Conservation (phyloP, 805 yeast species). For the Saccharomycopsis oosterbeekiorum region DNA sequence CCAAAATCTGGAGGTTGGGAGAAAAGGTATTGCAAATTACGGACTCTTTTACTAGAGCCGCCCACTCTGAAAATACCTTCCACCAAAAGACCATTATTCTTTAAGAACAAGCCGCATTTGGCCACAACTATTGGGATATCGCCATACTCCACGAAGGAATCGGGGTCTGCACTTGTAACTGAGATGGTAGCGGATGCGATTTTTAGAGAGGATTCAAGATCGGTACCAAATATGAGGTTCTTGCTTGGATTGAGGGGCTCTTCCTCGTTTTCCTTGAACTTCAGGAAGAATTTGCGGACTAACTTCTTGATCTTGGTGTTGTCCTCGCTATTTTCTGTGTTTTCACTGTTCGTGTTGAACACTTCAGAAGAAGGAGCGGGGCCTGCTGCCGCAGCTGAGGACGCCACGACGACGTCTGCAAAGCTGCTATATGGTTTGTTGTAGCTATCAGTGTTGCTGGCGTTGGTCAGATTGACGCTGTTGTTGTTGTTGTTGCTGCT, state of each 20-base stretch:
- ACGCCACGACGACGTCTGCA: background rate
- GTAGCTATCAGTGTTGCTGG: background rate
- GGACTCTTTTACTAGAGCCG: constrained; percentile 81
- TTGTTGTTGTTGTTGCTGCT: background rate
- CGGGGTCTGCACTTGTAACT: constrained; percentile 44
- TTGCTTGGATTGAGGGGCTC: constrained; percentile 2
- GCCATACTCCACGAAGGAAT: constrained; percentile 70
- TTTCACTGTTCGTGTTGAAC: background rate
- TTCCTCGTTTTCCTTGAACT: constrained; percentile 3
- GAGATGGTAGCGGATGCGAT: constrained; percentile 73
- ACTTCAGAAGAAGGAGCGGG: background rate
- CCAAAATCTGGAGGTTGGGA: constrained; percentile 88
- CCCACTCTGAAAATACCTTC: constrained; percentile 93
- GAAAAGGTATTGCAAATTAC: constrained; percentile 74
- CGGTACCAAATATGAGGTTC: constrained; percentile 61
- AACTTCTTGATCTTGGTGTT: background rate
- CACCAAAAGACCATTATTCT: constrained; percentile 63
- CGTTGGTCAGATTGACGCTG: background rate
- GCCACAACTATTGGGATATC: constrained; percentile 91
- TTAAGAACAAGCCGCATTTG: constrained; percentile 80
- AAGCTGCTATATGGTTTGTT: background rate
- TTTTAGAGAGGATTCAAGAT: constrained; percentile 57
- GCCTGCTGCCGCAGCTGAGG: background rate
- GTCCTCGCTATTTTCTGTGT: background rate
- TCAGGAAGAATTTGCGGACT: background rate